A percentile compares a stretch with the other conserved stretches of the same genome.
phyloP scores from a whole-genome alignment of 352 stramenopile genomes.

The Globisporangium camurandrum region DNA sequence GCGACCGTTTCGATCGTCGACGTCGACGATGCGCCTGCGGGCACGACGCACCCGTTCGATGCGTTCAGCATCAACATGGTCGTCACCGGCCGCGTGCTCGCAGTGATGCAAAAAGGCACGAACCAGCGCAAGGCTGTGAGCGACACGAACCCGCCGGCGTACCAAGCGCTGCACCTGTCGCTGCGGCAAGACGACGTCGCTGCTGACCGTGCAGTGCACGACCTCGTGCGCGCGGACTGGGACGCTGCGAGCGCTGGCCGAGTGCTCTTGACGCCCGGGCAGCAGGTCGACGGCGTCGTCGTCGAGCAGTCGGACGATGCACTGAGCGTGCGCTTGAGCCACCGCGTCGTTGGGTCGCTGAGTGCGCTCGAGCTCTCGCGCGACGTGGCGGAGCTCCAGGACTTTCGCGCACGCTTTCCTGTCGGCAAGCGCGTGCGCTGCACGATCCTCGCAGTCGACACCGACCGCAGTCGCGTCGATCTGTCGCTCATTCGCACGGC shows the following conservation, averaged over 20 bases:
- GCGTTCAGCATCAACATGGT: slow-evolving; percentile 67
- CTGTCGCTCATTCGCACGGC: slow-evolving; percentile 55
- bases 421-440: slow-evolving; percentile 70
- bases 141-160: slow-evolving; percentile 65
- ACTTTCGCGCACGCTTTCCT: slow-evolving; percentile 63
- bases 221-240: slow-evolving; percentile 73
- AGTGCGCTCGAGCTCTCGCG: slow-evolving; percentile 60
- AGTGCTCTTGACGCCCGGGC: slow-evolving; percentile 52
- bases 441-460: slow-evolving; percentile 57
- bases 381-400: slow-evolving; percentile 44
- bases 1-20: slow-evolving; percentile 78
- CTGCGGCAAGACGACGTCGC: slow-evolving; percentile 49
- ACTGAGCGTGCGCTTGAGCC: slow-evolving; percentile 62
- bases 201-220: slow-evolving; percentile 21
- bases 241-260: slow-evolving; percentile 56
- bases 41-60: slow-evolving; percentile 70
- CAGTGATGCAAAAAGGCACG: slow-evolving; percentile 59
- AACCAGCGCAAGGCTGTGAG: slow-evolving; percentile 85
- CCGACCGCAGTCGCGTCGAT: slow-evolving; percentile 67
- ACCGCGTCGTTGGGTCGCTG: slow-evolving; percentile 56
- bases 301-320: slow-evolving; percentile 49
- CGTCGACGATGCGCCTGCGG: slow-evolving; percentile 53
- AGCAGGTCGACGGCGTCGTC: slow-evolving; percentile 58
- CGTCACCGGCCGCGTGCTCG: slow-evolving; percentile 59
- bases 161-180: slow-evolving; percentile 63